phyloP scores from a whole-genome alignment of 23 red algal genomes.

The Gracilariopsis chorda region DNA sequence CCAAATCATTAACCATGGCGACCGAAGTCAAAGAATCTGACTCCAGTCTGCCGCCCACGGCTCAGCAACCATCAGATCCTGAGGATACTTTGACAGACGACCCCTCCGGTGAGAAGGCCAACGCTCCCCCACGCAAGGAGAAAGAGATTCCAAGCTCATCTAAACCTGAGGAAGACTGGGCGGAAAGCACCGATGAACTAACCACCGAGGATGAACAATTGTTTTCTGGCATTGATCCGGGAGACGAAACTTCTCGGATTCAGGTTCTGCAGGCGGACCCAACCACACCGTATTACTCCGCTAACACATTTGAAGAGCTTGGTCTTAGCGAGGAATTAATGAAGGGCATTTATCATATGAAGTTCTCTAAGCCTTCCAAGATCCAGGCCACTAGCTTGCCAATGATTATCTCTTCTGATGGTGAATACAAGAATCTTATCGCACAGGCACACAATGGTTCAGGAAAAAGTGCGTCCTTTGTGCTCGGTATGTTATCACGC shows the following conservation, averaged over 20 bases:
- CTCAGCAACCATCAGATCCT: not conserved
- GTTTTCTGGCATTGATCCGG: constrained; percentile 65
- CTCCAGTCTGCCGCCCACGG: not conserved
- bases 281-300: constrained; percentile 80
- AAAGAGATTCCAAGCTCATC: not conserved
- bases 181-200: constrained; percentile 12
- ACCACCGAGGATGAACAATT: not conserved
- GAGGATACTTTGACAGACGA: not conserved
- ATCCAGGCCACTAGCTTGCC: constrained; percentile 95
- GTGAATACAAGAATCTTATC: constrained; percentile 81
- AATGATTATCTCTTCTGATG: constrained; percentile 66
- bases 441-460: constrained; percentile 97
- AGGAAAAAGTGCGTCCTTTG: constrained; percentile 97
- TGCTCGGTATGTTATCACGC: constrained; percentile 87
- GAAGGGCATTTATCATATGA: constrained; percentile 91
- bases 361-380: constrained; percentile 96
- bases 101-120: not conserved
- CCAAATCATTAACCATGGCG: no score
- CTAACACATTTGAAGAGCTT: constrained; percentile 90
- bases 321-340: constrained; percentile 70
- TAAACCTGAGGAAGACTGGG: not conserved
- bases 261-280: constrained; percentile 84
- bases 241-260: constrained; percentile 70
- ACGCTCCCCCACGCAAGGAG: not conserved
- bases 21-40: not conserved